phyloP scores from a whole-genome alignment of 345 rosid genomes.

The Mercurialis annua region DNA sequence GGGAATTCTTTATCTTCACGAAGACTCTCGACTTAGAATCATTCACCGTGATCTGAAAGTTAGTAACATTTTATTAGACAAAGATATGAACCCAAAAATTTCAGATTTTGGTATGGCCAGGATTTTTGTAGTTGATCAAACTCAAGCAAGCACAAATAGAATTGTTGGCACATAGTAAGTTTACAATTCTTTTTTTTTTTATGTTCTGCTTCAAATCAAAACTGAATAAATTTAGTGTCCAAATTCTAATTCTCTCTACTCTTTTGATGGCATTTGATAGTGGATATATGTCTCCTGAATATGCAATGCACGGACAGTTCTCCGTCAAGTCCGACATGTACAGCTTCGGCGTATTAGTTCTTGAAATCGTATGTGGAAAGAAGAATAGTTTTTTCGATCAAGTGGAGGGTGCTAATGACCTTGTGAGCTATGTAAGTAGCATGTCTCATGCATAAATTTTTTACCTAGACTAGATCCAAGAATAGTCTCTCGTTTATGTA shows the following conservation, averaged over 20 bases:
- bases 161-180: constrained; percentile 29
- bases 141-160: constrained; percentile 19
- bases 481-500: too few species aligned
- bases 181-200: not conserved
- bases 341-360: constrained; percentile 23
- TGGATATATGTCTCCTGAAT: constrained; percentile 15
- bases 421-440: constrained; percentile 20
- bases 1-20: constrained; percentile 28
- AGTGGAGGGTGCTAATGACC: constrained; percentile 7
- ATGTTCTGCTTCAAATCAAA: not conserved
- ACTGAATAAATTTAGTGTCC: too few species aligned
- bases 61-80: constrained; percentile 22
- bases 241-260: not conserved
- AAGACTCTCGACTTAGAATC: constrained; percentile 20
- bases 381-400: constrained; percentile 20
- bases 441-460: too few species aligned
- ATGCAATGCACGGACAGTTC: constrained; percentile 28
- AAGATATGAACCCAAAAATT: constrained; percentile 25
- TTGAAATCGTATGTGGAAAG: constrained; percentile 21
- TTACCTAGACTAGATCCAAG: too few species aligned
- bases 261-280: not conserved
- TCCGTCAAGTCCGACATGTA: constrained; percentile 9
- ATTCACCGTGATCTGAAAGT: constrained; percentile 31
- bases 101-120: constrained; percentile 32
- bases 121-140: constrained; percentile 25